These are phyloP conservation scores for Scleromitrula shiraiana DNA, from an alignment of 2,329 filamentous ascomycete genomes.

Conservation along the genomic window DNA sequence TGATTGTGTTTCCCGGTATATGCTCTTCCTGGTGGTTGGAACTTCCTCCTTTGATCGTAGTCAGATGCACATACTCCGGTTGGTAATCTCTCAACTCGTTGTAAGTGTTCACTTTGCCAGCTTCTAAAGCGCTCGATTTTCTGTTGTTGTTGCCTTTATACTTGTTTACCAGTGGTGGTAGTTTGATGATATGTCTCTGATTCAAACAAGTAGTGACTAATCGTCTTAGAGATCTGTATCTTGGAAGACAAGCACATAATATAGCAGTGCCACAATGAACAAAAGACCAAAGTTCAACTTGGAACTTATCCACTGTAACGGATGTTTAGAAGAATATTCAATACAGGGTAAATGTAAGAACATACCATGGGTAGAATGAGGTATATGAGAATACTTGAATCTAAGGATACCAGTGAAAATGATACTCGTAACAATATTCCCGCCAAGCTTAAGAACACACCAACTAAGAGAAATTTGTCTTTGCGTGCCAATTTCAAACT, in stretches of 20 bases:
- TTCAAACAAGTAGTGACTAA: not conserved
- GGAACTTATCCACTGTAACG: not conserved
- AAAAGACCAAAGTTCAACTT: conserved; percentile 1
- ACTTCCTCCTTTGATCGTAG: not conserved
- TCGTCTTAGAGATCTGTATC: not conserved
- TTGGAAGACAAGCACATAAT: not conserved
- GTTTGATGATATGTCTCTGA: not conserved
- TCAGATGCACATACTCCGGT: not conserved
- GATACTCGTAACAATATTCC: not conserved
- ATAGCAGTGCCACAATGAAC: not conserved
- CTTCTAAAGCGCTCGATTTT: not conserved
- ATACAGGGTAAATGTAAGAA: not conserved
- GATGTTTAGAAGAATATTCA: not conserved
- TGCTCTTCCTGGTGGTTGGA: not conserved
- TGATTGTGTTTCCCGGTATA: not conserved
- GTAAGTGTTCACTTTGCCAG: not conserved
- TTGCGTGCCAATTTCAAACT: not conserved
- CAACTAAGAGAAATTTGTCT: not conserved
- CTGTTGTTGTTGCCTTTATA: not conserved
- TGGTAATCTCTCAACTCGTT: not conserved
- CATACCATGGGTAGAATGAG: not conserved
- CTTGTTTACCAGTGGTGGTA: no score
- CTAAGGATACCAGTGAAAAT: not conserved
- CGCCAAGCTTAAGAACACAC: not conserved
- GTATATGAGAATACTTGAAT: not conserved